Base-by-base conservation (phyloP, 2,329 filamentous ascomycete species). In the Sphaerulina populicola region DNA sequence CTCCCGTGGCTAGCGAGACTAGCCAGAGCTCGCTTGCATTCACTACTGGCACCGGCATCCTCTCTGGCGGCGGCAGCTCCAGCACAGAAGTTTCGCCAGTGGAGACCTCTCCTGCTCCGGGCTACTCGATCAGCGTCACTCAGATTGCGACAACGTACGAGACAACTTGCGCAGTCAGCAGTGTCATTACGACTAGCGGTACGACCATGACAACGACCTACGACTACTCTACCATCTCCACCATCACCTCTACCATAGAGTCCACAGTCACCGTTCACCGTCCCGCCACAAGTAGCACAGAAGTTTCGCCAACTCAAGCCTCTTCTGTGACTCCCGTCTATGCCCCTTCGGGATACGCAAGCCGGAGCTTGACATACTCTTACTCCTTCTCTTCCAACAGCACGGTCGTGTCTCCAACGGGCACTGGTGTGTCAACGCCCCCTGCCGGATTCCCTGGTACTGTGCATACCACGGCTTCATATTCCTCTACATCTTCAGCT, bases 201-300 rank as follows among this genome's bases (percentile, higher is more conserved):
- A 51, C 48, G 4, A 59, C 57, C 5, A 33, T 57, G 11, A 59
- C 57, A n/a, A 56, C 50, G 29, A 56, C 55, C 5, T 54, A 50
- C 40, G 44, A 44, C 33, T 50, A 51, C 47, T 53, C 49, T 29
- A 57, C 53, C 1, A 56, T 43, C 10, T 54, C 49, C 4, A 59
- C 55, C 6, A 23, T 57, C 14, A 59, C 57, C 18, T 54, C 53
- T 2, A 59, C 55, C 6, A 23, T 57, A 14, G 55, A 55, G 18
- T 54, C 53, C 2, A 51, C 56, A 8, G 46, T 56, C 10, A 53
- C 57, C n/a, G 41, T 53, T 12, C 49, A 51, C 5, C 23, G 38
- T 9, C 30, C 30, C n/a, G 10, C 12, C n/a, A 11, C 12, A 7
- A 49, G 46, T 44, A 52, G 49, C 41, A 52, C 42, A 10, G 52